phyloP scores from a whole-genome alignment of 345 rosid species.

The Euclidium syriacum region DNA sequence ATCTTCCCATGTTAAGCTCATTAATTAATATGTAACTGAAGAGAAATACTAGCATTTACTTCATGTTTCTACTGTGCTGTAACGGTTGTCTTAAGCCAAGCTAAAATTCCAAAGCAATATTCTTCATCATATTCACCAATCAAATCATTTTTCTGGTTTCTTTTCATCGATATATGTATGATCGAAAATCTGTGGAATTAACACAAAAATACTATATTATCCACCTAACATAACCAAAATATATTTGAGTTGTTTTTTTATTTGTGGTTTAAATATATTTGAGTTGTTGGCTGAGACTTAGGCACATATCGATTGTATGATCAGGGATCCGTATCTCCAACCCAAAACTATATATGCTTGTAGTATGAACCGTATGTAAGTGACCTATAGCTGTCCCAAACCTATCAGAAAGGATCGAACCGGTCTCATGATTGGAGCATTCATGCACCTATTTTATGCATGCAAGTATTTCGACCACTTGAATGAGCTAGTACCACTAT shows the following conservation, averaged over 20 bases:
- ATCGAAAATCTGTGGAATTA: background rate
- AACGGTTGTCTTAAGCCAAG: constrained; percentile 12
- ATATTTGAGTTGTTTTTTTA: background rate
- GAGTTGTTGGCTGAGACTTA: background rate
- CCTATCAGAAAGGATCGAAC: background rate
- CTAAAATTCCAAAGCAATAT: background rate
- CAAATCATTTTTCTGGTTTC: background rate
- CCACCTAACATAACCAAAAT: background rate
- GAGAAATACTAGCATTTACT: background rate
- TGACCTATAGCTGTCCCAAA: background rate
- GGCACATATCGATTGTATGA: background rate
- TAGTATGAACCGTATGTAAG: background rate
- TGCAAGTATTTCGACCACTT: background rate
- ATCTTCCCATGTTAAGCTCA: constrained; percentile 17
- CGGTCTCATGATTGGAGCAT: background rate
- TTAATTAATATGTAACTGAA: constrained; percentile 21
- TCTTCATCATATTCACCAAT: background rate
- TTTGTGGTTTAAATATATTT: background rate
- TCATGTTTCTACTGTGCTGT: constrained; percentile 7
- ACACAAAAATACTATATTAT: background rate
- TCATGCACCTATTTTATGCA: constrained; percentile 7
- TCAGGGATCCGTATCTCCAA: background rate
- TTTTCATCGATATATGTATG: background rate
- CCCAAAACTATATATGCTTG: background rate
- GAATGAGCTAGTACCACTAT: background rate